Base-by-base conservation (phyloP, 768 basidiomycete species). In the Phlebiopsis flavidoalba region DNA sequence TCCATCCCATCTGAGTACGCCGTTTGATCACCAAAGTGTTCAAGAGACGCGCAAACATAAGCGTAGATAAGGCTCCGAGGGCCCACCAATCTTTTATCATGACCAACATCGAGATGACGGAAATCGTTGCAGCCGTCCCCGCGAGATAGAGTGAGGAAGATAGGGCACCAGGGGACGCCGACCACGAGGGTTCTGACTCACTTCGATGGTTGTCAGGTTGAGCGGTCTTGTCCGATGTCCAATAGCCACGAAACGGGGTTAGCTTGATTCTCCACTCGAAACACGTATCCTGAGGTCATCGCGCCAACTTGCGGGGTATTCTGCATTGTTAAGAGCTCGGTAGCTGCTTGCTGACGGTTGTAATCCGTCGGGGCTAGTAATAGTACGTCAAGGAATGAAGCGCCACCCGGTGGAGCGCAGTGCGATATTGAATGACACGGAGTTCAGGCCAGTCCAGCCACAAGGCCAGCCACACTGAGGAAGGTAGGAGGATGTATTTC, bases 191-290 rank as follows among this genome's bases (percentile, higher is more conserved):
- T 19, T 22, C 22, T 40, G 15, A 48, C n/a, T n/a, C 7, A 62
- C 57, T 2, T 52, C 8, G 49, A 59, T 51, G 22, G 57, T 59
- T 22, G 43, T 48, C 8, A 62, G 52, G 19, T n/a, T 49, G 46
- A 2, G 57, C 61, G 8, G 61, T 46, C 35, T 47, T 15, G n/a
- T 2, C 57, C 56, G 57, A 62, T 40, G 36, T 50, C 19, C 57
- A 59, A 57, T 21, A 62, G 48, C 48, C 52, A 62, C 40, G 21
- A 52, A 15, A 62, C 61, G 26, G 26, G n/a, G 8, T 49, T 62
- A 10, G 57, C 61, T 6, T 37, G 57, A 57, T 62, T 62, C 24
- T 62, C 61, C 51, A 62, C 43, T 22, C 61, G 61, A 43, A 62
- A 62, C 21, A 62, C 57, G 51, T 62, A 62, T 19, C 57, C 61